Evolutionary conservation across 208 protist genomes (phyloP).

Genomic region (Acanthamoeba polyphaga): DNA sequence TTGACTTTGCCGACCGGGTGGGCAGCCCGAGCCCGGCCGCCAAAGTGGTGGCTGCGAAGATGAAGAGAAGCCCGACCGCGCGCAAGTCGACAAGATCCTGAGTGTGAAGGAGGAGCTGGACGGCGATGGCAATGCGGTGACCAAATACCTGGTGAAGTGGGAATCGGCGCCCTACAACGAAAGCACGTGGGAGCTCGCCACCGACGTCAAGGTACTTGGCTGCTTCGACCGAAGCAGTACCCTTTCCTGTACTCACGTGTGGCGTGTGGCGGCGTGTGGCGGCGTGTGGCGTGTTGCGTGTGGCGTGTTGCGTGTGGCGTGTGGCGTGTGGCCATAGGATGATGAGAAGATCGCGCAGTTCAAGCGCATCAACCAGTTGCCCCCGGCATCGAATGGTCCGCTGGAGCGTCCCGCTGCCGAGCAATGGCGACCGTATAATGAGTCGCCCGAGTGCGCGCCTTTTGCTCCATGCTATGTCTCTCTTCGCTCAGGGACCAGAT

Average conservation of each 20-base stretch:
- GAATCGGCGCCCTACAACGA: conserved; percentile 85
- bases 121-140: background rate
- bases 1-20: conserved; percentile 5
- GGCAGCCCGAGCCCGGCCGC: conserved; percentile 57
- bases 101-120: conserved; percentile 13
- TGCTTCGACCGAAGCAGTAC: too few species aligned
- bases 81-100: conserved; percentile 51
- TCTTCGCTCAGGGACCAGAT: too few species aligned
- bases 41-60: background rate
- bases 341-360: conserved; percentile 72
- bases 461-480: too few species aligned
- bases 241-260: background rate
- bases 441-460: conserved; percentile 22
- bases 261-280: too few species aligned
- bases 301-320: too few species aligned
- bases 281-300: too few species aligned
- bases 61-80: conserved; percentile 69
- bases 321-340: background rate
- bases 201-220: conserved; percentile 75
- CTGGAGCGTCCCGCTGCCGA: background rate
- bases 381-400: background rate
- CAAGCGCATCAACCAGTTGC: conserved; percentile 58
- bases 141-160: conserved; percentile 90
- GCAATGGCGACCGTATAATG: background rate
- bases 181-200: conserved; percentile 87